phyloP scores from a whole-genome alignment of 352 stramenopile species.

The Pythium folliculosum region DNA sequence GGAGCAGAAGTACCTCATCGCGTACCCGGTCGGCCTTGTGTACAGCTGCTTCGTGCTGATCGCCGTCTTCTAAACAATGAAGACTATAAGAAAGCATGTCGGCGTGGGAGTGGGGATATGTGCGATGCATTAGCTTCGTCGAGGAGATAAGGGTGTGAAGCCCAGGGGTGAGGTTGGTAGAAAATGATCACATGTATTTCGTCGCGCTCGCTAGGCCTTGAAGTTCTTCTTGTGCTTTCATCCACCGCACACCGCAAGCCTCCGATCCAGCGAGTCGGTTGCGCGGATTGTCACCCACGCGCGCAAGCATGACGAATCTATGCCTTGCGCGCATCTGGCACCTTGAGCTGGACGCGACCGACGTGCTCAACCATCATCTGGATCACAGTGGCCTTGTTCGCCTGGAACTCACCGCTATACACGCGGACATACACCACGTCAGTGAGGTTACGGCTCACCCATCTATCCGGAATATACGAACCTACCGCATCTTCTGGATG shows the following conservation, averaged over 20 bases:
- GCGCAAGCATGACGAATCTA: constrained; percentile 17
- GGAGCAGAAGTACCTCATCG: constrained; percentile 97
- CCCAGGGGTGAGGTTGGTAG: too few relatives aligned
- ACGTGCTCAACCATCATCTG: constrained; percentile 78
- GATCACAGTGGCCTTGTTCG: constrained; percentile 71
- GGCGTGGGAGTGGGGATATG: too few relatives aligned
- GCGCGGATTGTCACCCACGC: not conserved
- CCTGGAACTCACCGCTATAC: constrained; percentile 49
- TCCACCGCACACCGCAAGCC: too few relatives aligned
- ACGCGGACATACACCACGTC: constrained; percentile 1
- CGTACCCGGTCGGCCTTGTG: constrained; percentile 96
- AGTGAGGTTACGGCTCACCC: not conserved
- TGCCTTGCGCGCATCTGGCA: constrained; percentile 69
- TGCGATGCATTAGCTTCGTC: too few relatives aligned
- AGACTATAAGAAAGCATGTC: not conserved
- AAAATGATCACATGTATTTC: constrained; percentile 8
- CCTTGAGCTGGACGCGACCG: constrained; percentile 61
- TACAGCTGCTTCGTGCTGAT: constrained; percentile 99
- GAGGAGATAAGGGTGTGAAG: too few relatives aligned
- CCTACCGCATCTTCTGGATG: constrained; percentile 85
- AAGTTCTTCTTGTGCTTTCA: not conserved
- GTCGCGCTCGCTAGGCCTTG: not conserved
- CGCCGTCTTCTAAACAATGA: constrained; percentile 92
- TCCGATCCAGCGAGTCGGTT: too few relatives aligned
- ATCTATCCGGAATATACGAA: too few relatives aligned